A percentile compares a stretch with the other conserved stretches of the same genome.
Conservation (phyloP, 73 alveolate species). For the Paramecium sonneborni region DNA sequence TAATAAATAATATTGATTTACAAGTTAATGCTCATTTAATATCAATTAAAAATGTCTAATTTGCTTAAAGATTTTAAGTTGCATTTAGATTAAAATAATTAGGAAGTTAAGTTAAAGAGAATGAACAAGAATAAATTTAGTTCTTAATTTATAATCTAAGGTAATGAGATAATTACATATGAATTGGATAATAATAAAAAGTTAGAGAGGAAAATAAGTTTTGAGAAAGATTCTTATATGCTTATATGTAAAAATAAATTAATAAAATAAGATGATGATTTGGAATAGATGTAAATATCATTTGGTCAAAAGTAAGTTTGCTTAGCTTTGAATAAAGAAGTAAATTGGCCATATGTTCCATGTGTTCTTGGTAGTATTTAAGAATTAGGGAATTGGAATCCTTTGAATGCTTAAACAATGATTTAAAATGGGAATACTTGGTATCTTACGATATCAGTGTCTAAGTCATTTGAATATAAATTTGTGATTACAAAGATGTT, state of each 20-base stretch:
- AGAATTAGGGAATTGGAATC: constrained; percentile 11
- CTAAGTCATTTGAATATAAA: neutral
- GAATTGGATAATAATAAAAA: neutral
- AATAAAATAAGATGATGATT: neutral
- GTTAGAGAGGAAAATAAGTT: neutral
- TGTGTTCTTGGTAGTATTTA: neutral
- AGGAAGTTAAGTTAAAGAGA: neutral
- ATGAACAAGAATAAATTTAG: neutral
- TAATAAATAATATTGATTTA: neutral
- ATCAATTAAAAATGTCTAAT: neutral
- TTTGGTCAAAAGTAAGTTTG: neutral
- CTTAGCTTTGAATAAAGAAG: neutral
- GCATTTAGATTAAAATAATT: neutral
- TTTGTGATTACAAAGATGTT: neutral
- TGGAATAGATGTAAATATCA: neutral
- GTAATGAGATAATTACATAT: neutral
- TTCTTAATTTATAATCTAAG: neutral
- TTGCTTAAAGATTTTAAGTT: neutral
- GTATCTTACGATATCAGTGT: neutral
- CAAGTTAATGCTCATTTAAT: neutral
- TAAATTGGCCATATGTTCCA: neutral
- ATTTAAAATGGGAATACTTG: neutral
- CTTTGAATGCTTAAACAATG: neutral
- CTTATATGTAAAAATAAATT: neutral
- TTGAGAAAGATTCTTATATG: neutral